These are phyloP conservation scores for Mycena chlorophos DNA, from an alignment of 768 basidiomycete genomes.

Conservation along the genomic window DNA sequence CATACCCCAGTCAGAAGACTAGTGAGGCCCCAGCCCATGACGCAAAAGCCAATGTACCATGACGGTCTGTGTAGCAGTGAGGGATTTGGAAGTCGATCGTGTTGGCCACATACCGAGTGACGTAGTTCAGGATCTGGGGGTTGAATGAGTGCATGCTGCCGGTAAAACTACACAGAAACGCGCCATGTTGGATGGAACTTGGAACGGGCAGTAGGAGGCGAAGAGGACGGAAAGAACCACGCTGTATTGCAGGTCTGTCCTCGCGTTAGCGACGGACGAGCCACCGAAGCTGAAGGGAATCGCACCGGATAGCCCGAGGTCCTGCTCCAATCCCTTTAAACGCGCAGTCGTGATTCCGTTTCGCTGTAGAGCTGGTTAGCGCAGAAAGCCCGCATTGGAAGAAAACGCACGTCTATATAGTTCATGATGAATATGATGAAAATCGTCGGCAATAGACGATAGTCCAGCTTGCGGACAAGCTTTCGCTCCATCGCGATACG, in stretches of 20 bases:
- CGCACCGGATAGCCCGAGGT: conserved; percentile 46
- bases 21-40: conserved; percentile 62
- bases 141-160: not conserved
- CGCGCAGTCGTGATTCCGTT: conserved; percentile 51
- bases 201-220: conserved; percentile 61
- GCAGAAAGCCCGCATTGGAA: not conserved
- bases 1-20: conserved; percentile 63
- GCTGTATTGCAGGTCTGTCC: conserved; percentile 51
- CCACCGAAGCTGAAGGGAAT: not conserved
- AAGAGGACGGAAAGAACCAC: conserved; percentile 54
- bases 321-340: conserved; percentile 51
- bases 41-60: conserved; percentile 59
- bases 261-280: not conserved
- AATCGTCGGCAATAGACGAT: conserved; percentile 55
- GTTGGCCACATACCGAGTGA: conserved; percentile 44
- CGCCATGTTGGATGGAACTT: conserved; percentile 70
- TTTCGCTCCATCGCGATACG: conserved; percentile 38
- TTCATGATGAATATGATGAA: conserved; percentile 65
- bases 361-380: conserved; percentile 32
- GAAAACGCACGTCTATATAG: conserved; percentile 57
- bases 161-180: conserved; percentile 10
- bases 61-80: conserved; percentile 66
- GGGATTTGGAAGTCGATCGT: not conserved
- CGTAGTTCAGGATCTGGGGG: conserved; percentile 52
- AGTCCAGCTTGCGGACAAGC: conserved; percentile 59